Base-by-base conservation (phyloP, 2,329 filamentous ascomycete genomes). In the Penicillium sp. region DNA sequence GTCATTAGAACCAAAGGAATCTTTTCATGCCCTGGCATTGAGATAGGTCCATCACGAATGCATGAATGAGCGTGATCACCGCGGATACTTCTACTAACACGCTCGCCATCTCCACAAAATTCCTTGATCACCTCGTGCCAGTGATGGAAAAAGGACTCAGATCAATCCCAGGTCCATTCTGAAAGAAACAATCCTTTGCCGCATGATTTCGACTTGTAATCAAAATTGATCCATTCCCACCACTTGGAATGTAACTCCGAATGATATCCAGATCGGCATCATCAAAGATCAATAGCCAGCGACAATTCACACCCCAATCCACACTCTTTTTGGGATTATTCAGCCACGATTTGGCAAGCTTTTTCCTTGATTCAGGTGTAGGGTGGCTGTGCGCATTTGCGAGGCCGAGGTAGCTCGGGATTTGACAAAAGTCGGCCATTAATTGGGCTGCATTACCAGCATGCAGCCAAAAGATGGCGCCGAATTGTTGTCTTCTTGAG, bases 301-400 rank as follows among this genome's bases (percentile, higher is more conserved):
- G 45, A 48, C 45, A 48, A 48, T 48, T 48, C 25, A 48, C 45
- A 10, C 45, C 45, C 45, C 45, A 48, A 30, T 48, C 45, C 22
- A 48, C 45, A 4, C 45, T 48, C 14, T 48, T 48, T 14, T 48
- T 48, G 0, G 45, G 45, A 48, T 30, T 30, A 30, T 48, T 48
- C 25, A 48, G 26, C 45, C 45, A 48, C 16, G 45, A 14, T 28
- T 48, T 48, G 2, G 45, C 45, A n/a, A 48, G 26, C 6, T 19
- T 48, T 26, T 26, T 28, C 26, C 45, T 48, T 30, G 45, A 48
- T 48, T 48, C 45, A 16, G 7, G 45, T 2, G 25, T 28, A 6
- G 45, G 45, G 6, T 48, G 45, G 26, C 45, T 48, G 25, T 48
- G 30, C 30, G 6, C 7, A 30, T 48, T 48, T 28, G 45, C 26